Evolutionary conservation across 2,329 filamentous ascomycete genomes (phyloP).

Genomic region (Cylindrodendrum hubeiense): DNA sequence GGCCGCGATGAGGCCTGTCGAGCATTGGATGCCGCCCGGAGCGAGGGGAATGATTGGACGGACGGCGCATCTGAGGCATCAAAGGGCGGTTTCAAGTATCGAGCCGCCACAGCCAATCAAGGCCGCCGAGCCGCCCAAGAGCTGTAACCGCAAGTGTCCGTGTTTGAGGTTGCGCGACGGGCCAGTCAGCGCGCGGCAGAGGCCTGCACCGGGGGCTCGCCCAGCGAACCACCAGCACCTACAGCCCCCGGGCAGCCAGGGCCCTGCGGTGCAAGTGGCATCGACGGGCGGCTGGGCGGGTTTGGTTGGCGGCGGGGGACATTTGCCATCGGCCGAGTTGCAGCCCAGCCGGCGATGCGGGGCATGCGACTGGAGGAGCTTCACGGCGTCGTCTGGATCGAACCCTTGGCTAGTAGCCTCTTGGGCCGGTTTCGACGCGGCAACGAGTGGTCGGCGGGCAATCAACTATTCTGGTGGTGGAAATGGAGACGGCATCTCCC

Average conservation of each 20-base stretch:
- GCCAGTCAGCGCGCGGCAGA: slow-evolving; percentile 9
- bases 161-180: slow-evolving; percentile 16
- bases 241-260: neutral
- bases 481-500: neutral
- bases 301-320: slow-evolving; percentile 18
- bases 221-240: neutral
- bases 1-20: neutral
- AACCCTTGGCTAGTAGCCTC: neutral
- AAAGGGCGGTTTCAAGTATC: slow-evolving; percentile 25
- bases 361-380: slow-evolving; percentile 23
- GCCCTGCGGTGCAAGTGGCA: neutral
- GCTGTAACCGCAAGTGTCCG: slow-evolving; percentile 22
- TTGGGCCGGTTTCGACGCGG: neutral
- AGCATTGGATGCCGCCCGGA: neutral
- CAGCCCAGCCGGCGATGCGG: slow-evolving; percentile 19
- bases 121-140: slow-evolving; percentile 14
- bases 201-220: neutral
- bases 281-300: slow-evolving; percentile 5
- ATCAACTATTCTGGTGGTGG: neutral
- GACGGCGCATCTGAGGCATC: slow-evolving; percentile 9
- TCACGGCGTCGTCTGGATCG: neutral
- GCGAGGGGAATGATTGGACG: neutral
- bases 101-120: slow-evolving; percentile 15
- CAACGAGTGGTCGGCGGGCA: slow-evolving; percentile 6
- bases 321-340: slow-evolving; percentile 14